phyloP scores from a whole-genome alignment of 352 stramenopile species.

The Phytopythium aichiense region DNA sequence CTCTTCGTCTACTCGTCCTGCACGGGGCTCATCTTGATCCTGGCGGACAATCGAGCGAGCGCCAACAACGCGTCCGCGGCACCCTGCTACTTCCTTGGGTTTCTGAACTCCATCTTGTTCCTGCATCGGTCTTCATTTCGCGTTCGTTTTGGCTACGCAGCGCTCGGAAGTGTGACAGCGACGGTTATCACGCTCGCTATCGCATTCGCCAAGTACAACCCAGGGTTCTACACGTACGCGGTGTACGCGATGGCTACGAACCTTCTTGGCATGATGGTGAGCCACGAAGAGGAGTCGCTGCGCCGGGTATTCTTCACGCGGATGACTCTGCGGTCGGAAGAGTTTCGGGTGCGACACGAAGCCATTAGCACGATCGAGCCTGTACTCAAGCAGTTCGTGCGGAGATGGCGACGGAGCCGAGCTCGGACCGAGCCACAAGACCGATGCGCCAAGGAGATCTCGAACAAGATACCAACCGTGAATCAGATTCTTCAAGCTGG shows the following conservation, averaged over 20 bases:
- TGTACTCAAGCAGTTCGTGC: constrained; percentile 20
- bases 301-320: constrained; percentile 43
- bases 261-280: constrained; percentile 38
- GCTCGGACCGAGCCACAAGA: neutral
- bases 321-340: constrained; percentile 31
- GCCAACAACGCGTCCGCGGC: constrained; percentile 20
- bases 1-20: constrained; percentile 29
- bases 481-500: constrained; percentile 26
- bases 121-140: constrained; percentile 38
- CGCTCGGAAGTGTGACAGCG: constrained; percentile 15
- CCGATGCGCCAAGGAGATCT: neutral
- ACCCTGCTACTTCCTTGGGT: constrained; percentile 38
- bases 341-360: constrained; percentile 27
- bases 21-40: constrained; percentile 32
- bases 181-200: constrained; percentile 8
- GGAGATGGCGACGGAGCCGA: neutral
- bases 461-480: constrained; percentile 20
- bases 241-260: constrained; percentile 28
- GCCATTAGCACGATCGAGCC: constrained; percentile 23
- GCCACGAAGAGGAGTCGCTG: constrained; percentile 43
- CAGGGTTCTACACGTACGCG: constrained; percentile 20
- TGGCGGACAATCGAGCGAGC: constrained; percentile 22
- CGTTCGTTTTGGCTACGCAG: constrained; percentile 35
- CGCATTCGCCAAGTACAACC: constrained; percentile 5
- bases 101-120: constrained; percentile 42